phyloP scores from a whole-genome alignment of 345 rosid species.

The Arabidopsis arenosa region DNA sequence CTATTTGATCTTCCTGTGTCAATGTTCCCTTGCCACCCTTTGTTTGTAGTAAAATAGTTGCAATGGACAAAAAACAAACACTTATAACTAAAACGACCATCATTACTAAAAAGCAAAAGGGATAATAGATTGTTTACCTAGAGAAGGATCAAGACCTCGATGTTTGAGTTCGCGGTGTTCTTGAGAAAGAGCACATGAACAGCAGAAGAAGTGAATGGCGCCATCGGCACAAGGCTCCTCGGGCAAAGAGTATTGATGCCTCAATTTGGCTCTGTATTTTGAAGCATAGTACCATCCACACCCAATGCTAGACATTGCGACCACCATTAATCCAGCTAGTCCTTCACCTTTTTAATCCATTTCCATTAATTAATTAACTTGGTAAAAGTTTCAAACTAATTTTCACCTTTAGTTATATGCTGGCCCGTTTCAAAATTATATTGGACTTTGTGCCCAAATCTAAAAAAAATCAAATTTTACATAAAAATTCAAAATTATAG shows the following conservation, averaged over 20 bases:
- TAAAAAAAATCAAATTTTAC: no score
- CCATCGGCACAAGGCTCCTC: slow-evolving; percentile 45
- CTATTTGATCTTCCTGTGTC: background rate
- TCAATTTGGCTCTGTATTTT: slow-evolving; percentile 40
- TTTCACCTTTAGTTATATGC: background rate
- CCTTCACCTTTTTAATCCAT: slow-evolving; percentile 29
- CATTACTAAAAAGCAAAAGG: background rate
- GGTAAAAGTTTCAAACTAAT: background rate
- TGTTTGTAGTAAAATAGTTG: background rate
- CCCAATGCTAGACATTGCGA: slow-evolving; percentile 45
- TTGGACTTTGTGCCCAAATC: no score
- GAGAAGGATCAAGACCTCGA: slow-evolving; percentile 45
- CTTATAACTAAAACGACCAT: background rate
- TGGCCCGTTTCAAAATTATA: no score
- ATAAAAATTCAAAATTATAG: no score
- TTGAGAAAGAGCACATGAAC: slow-evolving; percentile 44
- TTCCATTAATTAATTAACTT: background rate
- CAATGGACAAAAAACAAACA: background rate
- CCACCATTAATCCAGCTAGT: slow-evolving; percentile 35
- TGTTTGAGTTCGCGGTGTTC: slow-evolving; percentile 44
- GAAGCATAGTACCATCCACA: slow-evolving; percentile 46
- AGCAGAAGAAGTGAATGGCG: slow-evolving; percentile 38
- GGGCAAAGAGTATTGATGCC: slow-evolving; percentile 40
- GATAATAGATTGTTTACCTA: slow-evolving; percentile 30
- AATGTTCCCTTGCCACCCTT: slow-evolving; percentile 41